Evolutionary conservation across 148 eudicot species (phyloP).

Genomic region (Persicaria maculosa): DNA sequence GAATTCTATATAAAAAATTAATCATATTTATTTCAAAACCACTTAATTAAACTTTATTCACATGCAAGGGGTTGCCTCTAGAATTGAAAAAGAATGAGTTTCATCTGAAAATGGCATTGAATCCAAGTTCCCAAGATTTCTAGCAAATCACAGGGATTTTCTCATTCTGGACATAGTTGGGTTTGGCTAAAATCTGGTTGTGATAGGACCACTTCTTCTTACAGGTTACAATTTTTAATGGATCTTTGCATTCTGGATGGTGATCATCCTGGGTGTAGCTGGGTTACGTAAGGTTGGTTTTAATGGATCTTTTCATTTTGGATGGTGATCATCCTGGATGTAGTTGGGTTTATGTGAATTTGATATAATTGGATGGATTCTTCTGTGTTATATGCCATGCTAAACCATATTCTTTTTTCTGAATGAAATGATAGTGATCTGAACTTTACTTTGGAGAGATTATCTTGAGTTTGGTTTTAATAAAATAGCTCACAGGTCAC

Average conservation of each 20-base stretch:
- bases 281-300: not conserved
- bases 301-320: not conserved
- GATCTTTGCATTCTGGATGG: not conserved
- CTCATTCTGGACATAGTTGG: not conserved
- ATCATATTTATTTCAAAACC: not conserved
- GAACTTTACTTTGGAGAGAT: not conserved
- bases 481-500: slow-evolving; percentile 49
- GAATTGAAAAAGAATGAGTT: not conserved
- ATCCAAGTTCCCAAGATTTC: not conserved
- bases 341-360: no score
- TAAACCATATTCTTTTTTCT: no score
- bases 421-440: not conserved
- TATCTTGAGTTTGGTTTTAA: not conserved
- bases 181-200: not conserved
- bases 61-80: not conserved
- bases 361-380: no score
- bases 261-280: not conserved
- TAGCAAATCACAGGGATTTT: not conserved
- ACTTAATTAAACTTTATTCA: not conserved
- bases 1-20: not conserved
- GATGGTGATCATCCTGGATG: not conserved
- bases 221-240: not conserved
- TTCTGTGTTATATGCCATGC: no score
- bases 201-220: not conserved
- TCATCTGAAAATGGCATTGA: not conserved